These are phyloP conservation scores for Nakazawaea holstii DNA, from an alignment of 805 yeast genomes.

Conservation along the genomic window DNA sequence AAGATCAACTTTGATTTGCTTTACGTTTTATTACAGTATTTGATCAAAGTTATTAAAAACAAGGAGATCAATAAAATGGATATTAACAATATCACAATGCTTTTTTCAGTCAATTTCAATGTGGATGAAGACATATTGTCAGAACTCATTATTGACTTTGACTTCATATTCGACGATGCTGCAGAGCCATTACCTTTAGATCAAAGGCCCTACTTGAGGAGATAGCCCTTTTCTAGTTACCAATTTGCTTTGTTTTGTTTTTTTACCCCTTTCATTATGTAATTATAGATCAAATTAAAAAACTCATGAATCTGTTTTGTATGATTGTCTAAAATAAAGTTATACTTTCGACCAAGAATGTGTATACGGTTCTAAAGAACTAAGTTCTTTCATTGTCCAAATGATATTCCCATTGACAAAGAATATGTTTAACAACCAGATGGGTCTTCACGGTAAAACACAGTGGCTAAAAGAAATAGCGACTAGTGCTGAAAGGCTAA, in stretches of 20 bases:
- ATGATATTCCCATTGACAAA: no score
- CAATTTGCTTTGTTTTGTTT: background rate
- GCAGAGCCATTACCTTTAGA: background rate
- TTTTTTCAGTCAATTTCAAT: constrained; percentile 30
- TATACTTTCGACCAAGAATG: no score
- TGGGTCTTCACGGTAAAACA: no score
- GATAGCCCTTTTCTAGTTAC: background rate
- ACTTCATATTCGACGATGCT: constrained; percentile 12
- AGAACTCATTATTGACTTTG: constrained; percentile 24
- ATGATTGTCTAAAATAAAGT: no score
- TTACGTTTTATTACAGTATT: constrained; percentile 59
- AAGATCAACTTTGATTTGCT: constrained; percentile 53
- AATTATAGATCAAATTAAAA: no score
- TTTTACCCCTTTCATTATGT: no score
- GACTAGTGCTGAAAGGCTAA: no score
- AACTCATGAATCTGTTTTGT: no score
- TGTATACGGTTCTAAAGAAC: no score
- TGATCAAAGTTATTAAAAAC: constrained; percentile 58
- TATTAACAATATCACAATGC: constrained; percentile 50
- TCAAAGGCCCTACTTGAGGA: constrained; percentile 7
- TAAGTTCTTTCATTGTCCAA: no score
- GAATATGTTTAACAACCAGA: no score
- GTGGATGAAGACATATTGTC: constrained; percentile 28
- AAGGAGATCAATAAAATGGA: constrained; percentile 76
- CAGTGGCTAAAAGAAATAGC: no score